Percentiles rank a stretch among this genome's conserved stretches.
Conservation (phyloP, 352 stramenopile genomes). For the Globisporangium yorkense region DNA sequence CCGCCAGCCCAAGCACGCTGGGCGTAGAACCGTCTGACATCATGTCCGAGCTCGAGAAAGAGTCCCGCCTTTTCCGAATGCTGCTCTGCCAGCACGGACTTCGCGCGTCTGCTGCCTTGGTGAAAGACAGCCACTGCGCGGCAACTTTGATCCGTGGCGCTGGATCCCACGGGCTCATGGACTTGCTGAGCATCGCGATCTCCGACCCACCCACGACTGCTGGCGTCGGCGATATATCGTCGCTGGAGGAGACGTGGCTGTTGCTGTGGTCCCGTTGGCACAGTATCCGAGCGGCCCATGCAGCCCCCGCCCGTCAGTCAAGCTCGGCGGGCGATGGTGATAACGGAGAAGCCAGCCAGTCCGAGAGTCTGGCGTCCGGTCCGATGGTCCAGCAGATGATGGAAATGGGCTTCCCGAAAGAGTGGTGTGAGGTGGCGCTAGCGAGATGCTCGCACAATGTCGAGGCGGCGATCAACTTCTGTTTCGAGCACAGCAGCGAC, state of each 20-base stretch:
- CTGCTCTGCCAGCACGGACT: constrained; percentile 75
- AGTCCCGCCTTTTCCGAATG: constrained; percentile 70
- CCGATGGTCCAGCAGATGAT: constrained; percentile 90
- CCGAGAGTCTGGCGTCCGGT: constrained; percentile 29
- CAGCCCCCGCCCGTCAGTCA: constrained; percentile 25
- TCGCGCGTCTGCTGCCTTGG: constrained; percentile 57
- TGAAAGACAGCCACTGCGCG: constrained; percentile 63
- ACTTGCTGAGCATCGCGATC: constrained; percentile 63
- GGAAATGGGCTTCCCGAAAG: constrained; percentile 91
- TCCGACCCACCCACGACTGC: constrained; percentile 64
- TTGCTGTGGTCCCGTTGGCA: constrained; percentile 78
- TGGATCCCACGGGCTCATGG: constrained; percentile 43
- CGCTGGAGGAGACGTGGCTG: constrained; percentile 75
- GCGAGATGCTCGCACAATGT: constrained; percentile 84
- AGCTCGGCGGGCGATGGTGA: constrained; percentile 14
- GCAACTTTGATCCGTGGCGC: constrained; percentile 59
- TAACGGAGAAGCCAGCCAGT: constrained; percentile 15
- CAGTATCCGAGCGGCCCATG: constrained; percentile 42
- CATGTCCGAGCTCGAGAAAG: constrained; percentile 66
- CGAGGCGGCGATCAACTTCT: constrained; percentile 90
- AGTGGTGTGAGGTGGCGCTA: constrained; percentile 89
- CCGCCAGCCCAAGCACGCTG: constrained; percentile 3
- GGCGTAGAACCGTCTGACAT: constrained; percentile 45
- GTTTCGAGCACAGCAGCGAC: constrained; percentile 89
- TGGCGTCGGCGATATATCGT: constrained; percentile 63